Percentiles rank a stretch among this genome's conserved stretches.
Conservation (phyloP, 805 yeast species). For the Cyberlindnera amylophila region DNA sequence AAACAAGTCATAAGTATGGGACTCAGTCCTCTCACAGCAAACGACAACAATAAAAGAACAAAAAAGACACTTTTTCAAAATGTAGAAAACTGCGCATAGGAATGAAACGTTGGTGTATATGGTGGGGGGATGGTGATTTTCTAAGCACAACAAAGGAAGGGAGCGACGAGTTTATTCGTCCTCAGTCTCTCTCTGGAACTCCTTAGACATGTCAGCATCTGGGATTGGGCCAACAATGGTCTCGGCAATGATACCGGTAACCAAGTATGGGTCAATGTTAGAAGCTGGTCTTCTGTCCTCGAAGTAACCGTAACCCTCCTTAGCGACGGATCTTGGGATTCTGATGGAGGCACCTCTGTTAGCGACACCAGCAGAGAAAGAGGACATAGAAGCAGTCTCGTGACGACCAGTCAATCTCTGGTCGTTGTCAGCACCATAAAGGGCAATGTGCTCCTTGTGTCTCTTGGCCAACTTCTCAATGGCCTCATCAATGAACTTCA, state of each 20-base stretch:
- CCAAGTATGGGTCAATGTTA: slow-evolving; percentile 98
- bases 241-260: slow-evolving; percentile 97
- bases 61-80: slow-evolving; percentile 1
- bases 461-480: slow-evolving; percentile 91
- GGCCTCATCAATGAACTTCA: slow-evolving; percentile 90
- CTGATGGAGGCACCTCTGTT: slow-evolving; percentile 99
- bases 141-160: neutral
- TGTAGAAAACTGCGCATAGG: slow-evolving; percentile 1
- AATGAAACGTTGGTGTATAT: neutral
- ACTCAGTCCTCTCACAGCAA: slow-evolving; percentile 2
- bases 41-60: neutral
- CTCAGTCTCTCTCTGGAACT: slow-evolving; percentile 69
- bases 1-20: neutral
- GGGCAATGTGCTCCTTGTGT: slow-evolving; percentile 92
- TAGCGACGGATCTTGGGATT: slow-evolving; percentile 98
- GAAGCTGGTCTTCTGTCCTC: slow-evolving; percentile 99
- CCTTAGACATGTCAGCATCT: slow-evolving; percentile 92
- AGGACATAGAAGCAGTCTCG: slow-evolving; percentile 93
- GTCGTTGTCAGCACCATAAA: slow-evolving; percentile 95
- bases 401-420: slow-evolving; percentile 96
- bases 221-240: slow-evolving; percentile 93
- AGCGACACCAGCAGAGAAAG: slow-evolving; percentile 96
- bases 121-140: neutral
- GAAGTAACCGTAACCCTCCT: slow-evolving; percentile 96
- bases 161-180: slow-evolving; percentile 4